These are phyloP conservation scores for Hippophae rhamnoides DNA, from an alignment of 306 rosid species.

Conservation along the genomic window DNA sequence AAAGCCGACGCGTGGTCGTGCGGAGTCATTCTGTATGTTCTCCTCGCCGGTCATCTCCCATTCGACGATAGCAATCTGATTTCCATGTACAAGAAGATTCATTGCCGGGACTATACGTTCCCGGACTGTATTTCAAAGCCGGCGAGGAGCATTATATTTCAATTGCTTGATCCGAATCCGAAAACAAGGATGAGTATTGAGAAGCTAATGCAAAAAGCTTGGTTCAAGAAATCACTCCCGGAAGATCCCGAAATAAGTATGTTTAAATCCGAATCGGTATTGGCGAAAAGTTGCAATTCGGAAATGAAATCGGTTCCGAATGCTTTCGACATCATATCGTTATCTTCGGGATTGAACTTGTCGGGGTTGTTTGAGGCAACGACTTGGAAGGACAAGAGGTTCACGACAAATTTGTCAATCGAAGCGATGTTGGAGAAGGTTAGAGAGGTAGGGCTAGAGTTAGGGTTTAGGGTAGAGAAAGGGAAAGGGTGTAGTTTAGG, in stretches of 20 bases:
- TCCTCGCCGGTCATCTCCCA: slow-evolving; percentile 65
- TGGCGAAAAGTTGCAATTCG: slow-evolving; percentile 10
- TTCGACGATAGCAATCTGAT: slow-evolving; percentile 54
- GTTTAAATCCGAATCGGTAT: slow-evolving; percentile 15
- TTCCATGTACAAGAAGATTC: slow-evolving; percentile 51
- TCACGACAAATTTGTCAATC: slow-evolving; percentile 32
- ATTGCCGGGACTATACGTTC: slow-evolving; percentile 46
- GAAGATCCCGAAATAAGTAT: slow-evolving; percentile 15
- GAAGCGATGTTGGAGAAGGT: slow-evolving; percentile 49
- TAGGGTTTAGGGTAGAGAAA: slow-evolving; percentile 55
- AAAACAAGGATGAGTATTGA: slow-evolving; percentile 40
- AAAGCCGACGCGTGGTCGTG: slow-evolving; percentile 91
- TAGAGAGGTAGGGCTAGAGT: slow-evolving; percentile 37
- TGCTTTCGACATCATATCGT: slow-evolving; percentile 83
- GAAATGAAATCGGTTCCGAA: slow-evolving; percentile 30
- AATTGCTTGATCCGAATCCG: slow-evolving; percentile 73
- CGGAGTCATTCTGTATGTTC: slow-evolving; percentile 62
- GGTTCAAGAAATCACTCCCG: slow-evolving; percentile 46
- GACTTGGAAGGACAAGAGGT: slow-evolving; percentile 36
- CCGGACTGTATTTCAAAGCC: slow-evolving; percentile 52
- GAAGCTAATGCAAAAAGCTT: slow-evolving; percentile 21
- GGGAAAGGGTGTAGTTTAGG: slow-evolving; percentile 47
- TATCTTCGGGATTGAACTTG: slow-evolving; percentile 78
- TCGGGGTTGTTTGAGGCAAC: slow-evolving; percentile 57
- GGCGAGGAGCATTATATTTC: slow-evolving; percentile 43